Percentiles rank a stretch among this genome's conserved stretches.
Conservation (phyloP, 768 basidiomycete species). For the Omphalotus guepiniiformis region DNA sequence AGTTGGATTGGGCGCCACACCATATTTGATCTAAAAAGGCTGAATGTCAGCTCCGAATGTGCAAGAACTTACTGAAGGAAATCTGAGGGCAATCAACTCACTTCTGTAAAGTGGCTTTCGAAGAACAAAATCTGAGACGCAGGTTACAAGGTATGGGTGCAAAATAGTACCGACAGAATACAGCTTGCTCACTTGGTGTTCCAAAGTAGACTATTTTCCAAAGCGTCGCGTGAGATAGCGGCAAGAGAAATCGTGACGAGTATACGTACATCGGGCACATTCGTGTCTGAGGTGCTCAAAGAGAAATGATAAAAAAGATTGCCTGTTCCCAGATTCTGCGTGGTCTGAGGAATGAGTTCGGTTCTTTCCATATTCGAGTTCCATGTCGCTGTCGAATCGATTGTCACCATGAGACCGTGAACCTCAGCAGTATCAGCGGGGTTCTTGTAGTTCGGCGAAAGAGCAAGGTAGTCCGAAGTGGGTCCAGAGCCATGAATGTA, state of each 20-base stretch:
- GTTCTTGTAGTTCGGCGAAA: constrained; percentile 52
- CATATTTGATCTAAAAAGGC: constrained; percentile 46
- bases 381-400: constrained; percentile 52
- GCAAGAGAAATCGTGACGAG: neutral
- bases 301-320: constrained; percentile 64
- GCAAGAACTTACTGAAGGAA: neutral
- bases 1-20: constrained; percentile 43
- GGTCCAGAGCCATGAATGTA: constrained; percentile 53
- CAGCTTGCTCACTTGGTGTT: constrained; percentile 44
- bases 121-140: constrained; percentile 43
- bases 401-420: constrained; percentile 49
- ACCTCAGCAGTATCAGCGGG: constrained; percentile 48
- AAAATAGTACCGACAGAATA: neutral
- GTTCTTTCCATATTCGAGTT: constrained; percentile 48
- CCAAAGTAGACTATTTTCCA: constrained; percentile 46
- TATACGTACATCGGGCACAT: constrained; percentile 45
- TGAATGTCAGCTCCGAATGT: neutral
- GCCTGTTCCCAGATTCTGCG: constrained; percentile 50
- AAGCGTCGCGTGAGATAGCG: neutral
- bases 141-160: neutral
- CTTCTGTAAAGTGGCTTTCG: constrained; percentile 62
- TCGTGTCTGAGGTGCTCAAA: constrained; percentile 40
- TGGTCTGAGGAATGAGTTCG: constrained; percentile 34
- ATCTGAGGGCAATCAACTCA: constrained; percentile 12
- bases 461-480: constrained; percentile 50